phyloP scores from a whole-genome alignment of 495 filamentous ascomycete genomes.

The Glonium stellatum region DNA sequence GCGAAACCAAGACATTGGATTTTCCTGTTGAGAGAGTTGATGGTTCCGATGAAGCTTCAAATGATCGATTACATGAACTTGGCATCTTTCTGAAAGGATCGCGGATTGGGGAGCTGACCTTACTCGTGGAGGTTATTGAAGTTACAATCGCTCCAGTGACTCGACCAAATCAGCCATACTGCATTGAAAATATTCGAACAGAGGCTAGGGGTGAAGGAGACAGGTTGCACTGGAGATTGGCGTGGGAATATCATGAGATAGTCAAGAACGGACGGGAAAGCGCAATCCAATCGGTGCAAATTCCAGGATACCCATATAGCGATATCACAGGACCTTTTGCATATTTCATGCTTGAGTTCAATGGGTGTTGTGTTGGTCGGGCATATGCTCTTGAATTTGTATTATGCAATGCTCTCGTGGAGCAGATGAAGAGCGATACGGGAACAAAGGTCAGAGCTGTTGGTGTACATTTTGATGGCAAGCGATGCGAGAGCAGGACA shows the following conservation, averaged over 20 bases:
- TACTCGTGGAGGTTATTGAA: background rate
- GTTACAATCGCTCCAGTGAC: background rate
- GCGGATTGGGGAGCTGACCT: background rate
- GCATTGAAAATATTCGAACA: background rate
- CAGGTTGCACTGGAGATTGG: constrained; percentile 14
- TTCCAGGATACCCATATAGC: constrained; percentile 21
- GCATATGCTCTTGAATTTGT: constrained; percentile 26
- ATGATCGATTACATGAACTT: no score
- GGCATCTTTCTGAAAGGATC: no score
- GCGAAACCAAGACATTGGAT: background rate
- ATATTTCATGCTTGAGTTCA: constrained; percentile 18
- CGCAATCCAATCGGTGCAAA: background rate
- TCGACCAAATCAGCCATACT: background rate
- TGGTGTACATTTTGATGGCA: constrained; percentile 1
- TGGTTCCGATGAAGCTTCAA: no score
- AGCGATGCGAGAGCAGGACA: background rate
- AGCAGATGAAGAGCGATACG: background rate
- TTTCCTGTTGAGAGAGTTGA: background rate
- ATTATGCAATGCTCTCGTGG: constrained; percentile 1
- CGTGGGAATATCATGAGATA: constrained; percentile 7
- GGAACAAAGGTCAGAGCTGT: background rate
- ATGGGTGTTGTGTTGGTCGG: constrained; percentile 16
- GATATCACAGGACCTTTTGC: constrained; percentile 26
- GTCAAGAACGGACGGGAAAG: background rate
- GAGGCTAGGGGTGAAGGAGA: constrained; percentile 4